Base-by-base conservation (phyloP, 371 early-diverging fungal species). In the Mucor plumbeus region DNA sequence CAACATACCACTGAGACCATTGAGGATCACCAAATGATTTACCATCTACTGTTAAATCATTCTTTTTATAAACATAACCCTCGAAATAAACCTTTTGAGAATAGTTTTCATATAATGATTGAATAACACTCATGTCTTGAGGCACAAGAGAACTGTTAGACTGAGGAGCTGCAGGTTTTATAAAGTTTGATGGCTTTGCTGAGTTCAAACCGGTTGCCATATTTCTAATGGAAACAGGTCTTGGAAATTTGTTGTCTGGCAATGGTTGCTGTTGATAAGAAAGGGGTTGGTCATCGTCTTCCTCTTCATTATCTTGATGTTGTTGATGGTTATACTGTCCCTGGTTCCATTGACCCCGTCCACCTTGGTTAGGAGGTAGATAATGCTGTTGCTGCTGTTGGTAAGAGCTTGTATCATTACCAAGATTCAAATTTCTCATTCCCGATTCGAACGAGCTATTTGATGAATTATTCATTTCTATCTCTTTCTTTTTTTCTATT, bases 1-100 rank as follows among this genome's bases (percentile, higher is more conserved):
- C 89, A 13, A 82, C 86, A 65, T 90, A 90, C 79, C 83, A 89
- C 15, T 74, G 73, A 21, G 81, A 76, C 90, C 90, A 90, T 43
- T 79, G 73, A 53, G 79, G 79, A 54, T 81, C 78, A n/a, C 64
- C 65, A 62, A 80, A 81, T 0, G 86, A 78, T 26, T 75, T 79
- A 3, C 88, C 88, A 63, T 88, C 88, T 26, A 82, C 79, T 0
- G 81, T 74, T 44, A 79, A 71, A 35, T 87, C 88, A 63, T 89
- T 87, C 78, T 86, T 84, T 64, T 87, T 90, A 57, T 78, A 75
- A 5, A 92, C 75, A 48, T 89, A 86, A 3, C 91, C 93, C 59
- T 86, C 79, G 39, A 85, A 76, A 68, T 92, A 92, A 1, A 85
- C 77, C 69, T 92, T 92, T 44, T 79, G 75, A n/a, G 77, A 73